Evolutionary conservation across 345 rosid genomes (phyloP).

Genomic region (Eucalyptus sideroxylon): DNA sequence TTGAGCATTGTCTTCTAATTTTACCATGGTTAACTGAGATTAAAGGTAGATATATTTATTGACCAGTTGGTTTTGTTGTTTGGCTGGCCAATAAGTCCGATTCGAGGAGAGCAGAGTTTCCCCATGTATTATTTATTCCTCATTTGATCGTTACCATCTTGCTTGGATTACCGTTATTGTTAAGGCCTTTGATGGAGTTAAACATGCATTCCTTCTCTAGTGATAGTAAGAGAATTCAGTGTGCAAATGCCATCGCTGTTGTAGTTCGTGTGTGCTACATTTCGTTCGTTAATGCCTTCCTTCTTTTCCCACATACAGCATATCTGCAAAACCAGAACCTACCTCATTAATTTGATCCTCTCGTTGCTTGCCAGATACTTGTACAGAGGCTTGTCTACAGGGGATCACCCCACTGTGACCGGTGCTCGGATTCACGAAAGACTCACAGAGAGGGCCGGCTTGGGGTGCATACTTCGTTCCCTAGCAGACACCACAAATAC

Average conservation of each 20-base stretch:
- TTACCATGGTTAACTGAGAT: no score
- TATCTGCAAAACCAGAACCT: neutral
- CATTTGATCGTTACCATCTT: no score
- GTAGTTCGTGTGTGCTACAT: neutral
- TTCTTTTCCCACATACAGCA: neutral
- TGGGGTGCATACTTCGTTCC: conserved; percentile 79
- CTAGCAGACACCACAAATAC: conserved; percentile 64
- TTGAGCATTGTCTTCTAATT: no score
- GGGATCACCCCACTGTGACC: conserved; percentile 85
- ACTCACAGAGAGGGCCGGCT: conserved; percentile 79
- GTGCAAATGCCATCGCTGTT: neutral
- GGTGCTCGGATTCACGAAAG: conserved; percentile 85
- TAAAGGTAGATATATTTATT: no score
- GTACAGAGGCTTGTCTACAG: conserved; percentile 83
- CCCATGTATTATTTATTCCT: no score
- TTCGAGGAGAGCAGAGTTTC: no score
- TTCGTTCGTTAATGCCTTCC: neutral
- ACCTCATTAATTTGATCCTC: neutral
- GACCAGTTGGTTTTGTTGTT: no score
- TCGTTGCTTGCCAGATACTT: conserved; percentile 33
- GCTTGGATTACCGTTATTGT: no score
- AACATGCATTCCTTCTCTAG: no score
- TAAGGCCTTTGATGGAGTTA: no score
- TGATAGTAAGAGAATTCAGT: neutral
- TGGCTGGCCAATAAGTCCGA: no score